Conservation (phyloP, 1,284 basidiomycete genomes). For the Cutaneotrichosporon sp. region DNA sequence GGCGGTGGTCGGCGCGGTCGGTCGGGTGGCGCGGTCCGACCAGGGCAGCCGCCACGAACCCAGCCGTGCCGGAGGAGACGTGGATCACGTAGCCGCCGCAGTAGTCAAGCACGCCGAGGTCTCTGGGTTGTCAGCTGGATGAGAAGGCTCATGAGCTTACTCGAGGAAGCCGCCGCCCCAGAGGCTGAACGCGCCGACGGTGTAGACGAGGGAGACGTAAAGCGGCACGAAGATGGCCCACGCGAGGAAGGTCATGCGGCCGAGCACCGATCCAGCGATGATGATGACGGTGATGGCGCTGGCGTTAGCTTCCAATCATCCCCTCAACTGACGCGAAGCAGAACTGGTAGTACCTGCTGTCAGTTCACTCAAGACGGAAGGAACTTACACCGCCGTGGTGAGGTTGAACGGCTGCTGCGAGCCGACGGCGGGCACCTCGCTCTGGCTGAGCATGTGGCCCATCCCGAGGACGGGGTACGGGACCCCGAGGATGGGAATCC, state of each 20-base stretch:
- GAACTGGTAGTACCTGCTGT: neutral
- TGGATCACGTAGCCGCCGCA: conserved; percentile 5
- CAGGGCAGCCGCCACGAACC: neutral
- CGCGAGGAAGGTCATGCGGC: conserved; percentile 4
- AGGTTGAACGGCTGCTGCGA: conserved; percentile 1
- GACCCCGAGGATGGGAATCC: neutral
- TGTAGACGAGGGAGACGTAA: neutral
- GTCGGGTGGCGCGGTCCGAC: neutral
- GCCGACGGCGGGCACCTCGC: neutral
- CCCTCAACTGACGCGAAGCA: neutral
- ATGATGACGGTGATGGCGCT: conserved; percentile 4
- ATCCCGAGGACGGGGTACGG: neutral
- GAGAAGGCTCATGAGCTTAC: too few relatives aligned
- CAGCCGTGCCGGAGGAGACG: neutral
- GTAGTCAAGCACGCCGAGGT: neutral
- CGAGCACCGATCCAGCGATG: neutral
- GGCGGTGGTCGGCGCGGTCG: conserved; percentile 3
- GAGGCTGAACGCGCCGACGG: neutral
- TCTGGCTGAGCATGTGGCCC: neutral
- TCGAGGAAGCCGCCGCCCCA: conserved; percentile 1
- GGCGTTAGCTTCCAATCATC: neutral
- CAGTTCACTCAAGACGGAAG: neutral
- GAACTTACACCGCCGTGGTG: neutral
- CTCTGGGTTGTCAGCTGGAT: neutral
- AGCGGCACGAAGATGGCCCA: neutral